A percentile compares a stretch with the other conserved stretches of the same genome.
These are phyloP conservation scores for Irpex sp. DNA, from an alignment of 1,284 basidiomycete genomes.

Conservation along the genomic window DNA sequence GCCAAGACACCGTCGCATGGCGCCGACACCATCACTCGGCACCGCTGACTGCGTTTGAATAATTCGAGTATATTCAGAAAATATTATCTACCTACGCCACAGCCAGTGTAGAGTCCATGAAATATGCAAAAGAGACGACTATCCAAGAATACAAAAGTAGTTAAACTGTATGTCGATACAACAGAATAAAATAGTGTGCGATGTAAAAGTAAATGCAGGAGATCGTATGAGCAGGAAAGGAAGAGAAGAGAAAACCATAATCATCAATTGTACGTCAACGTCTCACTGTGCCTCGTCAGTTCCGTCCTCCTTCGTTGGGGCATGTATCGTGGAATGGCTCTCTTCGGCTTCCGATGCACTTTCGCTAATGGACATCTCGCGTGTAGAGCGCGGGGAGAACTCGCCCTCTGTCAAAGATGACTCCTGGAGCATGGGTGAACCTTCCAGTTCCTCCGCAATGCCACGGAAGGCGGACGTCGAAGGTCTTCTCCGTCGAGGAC, in stretches of 20 bases:
- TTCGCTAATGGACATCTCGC: background rate
- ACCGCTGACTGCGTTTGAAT: background rate
- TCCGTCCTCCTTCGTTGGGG: too few relatives aligned
- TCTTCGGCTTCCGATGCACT: background rate
- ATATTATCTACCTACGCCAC: background rate
- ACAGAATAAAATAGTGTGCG: conserved; percentile 8
- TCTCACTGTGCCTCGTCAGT: background rate
- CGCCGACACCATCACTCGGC: background rate
- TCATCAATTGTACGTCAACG: background rate
- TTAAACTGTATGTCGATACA: conserved; percentile 5
- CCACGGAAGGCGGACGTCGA: conserved; percentile 13
- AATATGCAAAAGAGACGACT: conserved; percentile 8
- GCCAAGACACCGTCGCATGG: background rate
- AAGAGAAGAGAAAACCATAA: background rate
- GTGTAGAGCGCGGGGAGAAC: background rate
- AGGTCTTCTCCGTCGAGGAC: conserved; percentile 17
- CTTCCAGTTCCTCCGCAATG: conserved; percentile 14
- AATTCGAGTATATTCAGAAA: background rate
- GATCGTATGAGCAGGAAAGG: conserved; percentile 9
- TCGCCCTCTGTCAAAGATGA: background rate
- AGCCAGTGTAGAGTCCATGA: conserved; percentile 6
- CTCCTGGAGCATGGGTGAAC: conserved; percentile 6
- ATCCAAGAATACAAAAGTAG: conserved; percentile 2
- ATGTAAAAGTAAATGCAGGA: conserved; percentile 9
- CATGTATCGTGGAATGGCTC: background rate